phyloP scores from a whole-genome alignment of 495 filamentous ascomycete species.

The Hyaloscypha finlandica region DNA sequence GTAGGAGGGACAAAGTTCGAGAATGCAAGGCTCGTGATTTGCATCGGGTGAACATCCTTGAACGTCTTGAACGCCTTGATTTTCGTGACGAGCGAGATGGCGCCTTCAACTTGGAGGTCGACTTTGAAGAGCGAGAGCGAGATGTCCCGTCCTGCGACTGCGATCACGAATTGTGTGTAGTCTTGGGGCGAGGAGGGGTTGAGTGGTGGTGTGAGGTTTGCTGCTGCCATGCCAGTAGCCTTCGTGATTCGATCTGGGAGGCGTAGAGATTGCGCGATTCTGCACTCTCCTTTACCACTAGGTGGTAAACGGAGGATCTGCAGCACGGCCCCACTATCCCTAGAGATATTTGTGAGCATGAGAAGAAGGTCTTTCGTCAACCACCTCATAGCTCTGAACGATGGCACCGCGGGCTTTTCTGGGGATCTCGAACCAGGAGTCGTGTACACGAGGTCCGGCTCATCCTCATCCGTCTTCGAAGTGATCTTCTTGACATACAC shows the following conservation, averaged over 20 bases:
- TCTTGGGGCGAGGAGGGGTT: constrained; percentile 46
- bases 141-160: constrained; percentile 79
- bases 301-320: constrained; percentile 51
- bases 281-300: constrained; percentile 39
- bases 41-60: constrained; percentile 73
- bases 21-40: constrained; percentile 84
- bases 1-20: constrained; percentile 66
- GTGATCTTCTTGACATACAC: constrained; percentile 59
- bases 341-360: constrained; percentile 54
- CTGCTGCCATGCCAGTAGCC: constrained; percentile 74
- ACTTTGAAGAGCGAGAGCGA: constrained; percentile 78
- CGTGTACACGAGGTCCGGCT: constrained; percentile 61
- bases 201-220: constrained; percentile 57
- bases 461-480: constrained; percentile 48
- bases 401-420: constrained; percentile 49
- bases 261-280: constrained; percentile 42
- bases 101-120: constrained; percentile 50
- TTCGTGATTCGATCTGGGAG: constrained; percentile 41
- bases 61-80: constrained; percentile 65
- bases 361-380: constrained; percentile 75
- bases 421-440: constrained; percentile 54
- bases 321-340: constrained; percentile 49
- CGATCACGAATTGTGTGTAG: constrained; percentile 75
- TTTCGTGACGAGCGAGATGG: constrained; percentile 52
- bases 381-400: constrained; percentile 73